phyloP scores from a whole-genome alignment of 2,329 filamentous ascomycete genomes.

The Fusarium anguioides region DNA sequence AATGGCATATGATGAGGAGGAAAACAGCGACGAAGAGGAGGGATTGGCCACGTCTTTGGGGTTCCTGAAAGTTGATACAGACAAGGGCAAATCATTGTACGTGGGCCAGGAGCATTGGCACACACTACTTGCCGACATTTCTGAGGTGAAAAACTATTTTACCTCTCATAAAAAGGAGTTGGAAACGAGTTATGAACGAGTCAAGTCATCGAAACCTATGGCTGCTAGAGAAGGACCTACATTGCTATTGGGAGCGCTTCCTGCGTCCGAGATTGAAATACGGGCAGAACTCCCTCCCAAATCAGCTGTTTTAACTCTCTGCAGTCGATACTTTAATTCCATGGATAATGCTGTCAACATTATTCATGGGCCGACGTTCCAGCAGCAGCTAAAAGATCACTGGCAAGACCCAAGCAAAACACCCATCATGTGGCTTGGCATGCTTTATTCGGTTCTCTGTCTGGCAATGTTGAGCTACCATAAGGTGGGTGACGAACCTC shows the following conservation, averaged over 20 bases:
- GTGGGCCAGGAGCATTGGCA: conserved; percentile 88
- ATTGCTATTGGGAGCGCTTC: conserved; percentile 80
- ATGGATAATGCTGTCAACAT: conserved; percentile 77
- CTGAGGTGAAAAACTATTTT: conserved; percentile 95
- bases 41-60: conserved; percentile 78
- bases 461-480: conserved; percentile 83
- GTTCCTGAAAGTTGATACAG: conserved; percentile 82
- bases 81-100: conserved; percentile 83
- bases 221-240: conserved; percentile 74
- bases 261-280: conserved; percentile 79
- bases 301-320: conserved; percentile 83
- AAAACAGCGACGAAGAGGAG: conserved; percentile 77
- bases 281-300: conserved; percentile 83
- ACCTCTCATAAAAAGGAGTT: conserved; percentile 86
- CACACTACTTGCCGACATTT: conserved; percentile 81
- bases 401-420: conserved; percentile 80
- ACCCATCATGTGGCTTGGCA: conserved; percentile 80
- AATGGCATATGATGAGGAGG: conserved; percentile 60
- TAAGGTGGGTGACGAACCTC: conserved; percentile 81
- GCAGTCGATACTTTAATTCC: conserved; percentile 91
- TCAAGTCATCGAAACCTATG: conserved; percentile 74
- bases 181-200: conserved; percentile 81
- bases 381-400: conserved; percentile 72
- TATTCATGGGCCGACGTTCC: conserved; percentile 86
- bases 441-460: conserved; percentile 81